Conservation (phyloP, 2,329 filamentous ascomycete genomes). For the Incumbomyces lentus region DNA sequence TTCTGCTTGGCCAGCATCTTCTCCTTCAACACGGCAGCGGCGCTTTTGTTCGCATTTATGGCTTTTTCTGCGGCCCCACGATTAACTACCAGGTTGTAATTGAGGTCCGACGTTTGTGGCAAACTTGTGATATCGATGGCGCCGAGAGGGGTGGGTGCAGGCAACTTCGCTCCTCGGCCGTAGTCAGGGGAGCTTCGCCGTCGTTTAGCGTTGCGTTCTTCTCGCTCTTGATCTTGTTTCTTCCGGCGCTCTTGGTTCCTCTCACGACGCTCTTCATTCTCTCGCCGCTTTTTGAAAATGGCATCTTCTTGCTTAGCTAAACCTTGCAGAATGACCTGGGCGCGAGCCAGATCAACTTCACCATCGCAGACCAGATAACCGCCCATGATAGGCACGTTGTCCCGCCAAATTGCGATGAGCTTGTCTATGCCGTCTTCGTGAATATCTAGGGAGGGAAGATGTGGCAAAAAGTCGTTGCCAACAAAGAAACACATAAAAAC, state of each 20-base stretch:
- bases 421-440: slow-evolving; percentile 95
- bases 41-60: slow-evolving; percentile 84
- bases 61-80: slow-evolving; percentile 55
- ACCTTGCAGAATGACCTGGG: slow-evolving; percentile 77
- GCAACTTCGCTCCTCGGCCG: slow-evolving; percentile 11
- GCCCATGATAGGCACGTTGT: slow-evolving; percentile 82
- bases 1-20: slow-evolving; percentile 49
- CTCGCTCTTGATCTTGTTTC: slow-evolving; percentile 51
- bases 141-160: slow-evolving; percentile 36
- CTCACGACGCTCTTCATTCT: slow-evolving; percentile 73
- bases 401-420: slow-evolving; percentile 91
- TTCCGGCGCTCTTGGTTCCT: slow-evolving; percentile 70
- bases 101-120: slow-evolving; percentile 41
- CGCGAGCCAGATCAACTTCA: slow-evolving; percentile 73
- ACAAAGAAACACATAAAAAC: slow-evolving; percentile 99
- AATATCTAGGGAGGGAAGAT: slow-evolving; percentile 94
- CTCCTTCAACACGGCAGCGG: slow-evolving; percentile 77
- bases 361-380: slow-evolving; percentile 96
- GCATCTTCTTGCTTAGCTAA: slow-evolving; percentile 86
- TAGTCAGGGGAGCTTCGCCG: slow-evolving; percentile 37
- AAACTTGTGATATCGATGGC: slow-evolving; percentile 15
- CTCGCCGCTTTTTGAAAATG: slow-evolving; percentile 81
- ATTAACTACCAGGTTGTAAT: slow-evolving; percentile 82
- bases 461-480: slow-evolving; percentile 94
- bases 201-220: slow-evolving; percentile 30